These are phyloP conservation scores for Furcasterigmium furcatum DNA, from an alignment of 2,329 filamentous ascomycete genomes.

Conservation along the genomic window DNA sequence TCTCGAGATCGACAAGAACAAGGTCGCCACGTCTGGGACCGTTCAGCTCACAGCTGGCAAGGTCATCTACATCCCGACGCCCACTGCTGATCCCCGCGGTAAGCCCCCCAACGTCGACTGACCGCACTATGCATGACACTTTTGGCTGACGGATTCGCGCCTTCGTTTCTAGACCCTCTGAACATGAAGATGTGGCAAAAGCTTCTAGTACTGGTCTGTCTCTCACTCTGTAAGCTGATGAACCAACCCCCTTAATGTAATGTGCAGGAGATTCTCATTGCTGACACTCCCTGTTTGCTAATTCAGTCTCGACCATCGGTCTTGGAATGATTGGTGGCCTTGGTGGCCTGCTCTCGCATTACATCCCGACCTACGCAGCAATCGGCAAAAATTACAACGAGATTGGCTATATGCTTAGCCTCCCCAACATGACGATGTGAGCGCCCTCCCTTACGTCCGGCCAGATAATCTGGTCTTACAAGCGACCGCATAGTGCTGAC, in stretches of 20 bases:
- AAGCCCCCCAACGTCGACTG: too few species aligned
- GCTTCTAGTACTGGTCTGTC: background rate
- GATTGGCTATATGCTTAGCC: background rate
- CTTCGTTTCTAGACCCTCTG: background rate
- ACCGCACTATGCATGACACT: too few species aligned
- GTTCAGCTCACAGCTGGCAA: conserved; percentile 21
- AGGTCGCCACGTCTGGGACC: conserved; percentile 9
- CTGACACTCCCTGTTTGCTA: too few species aligned
- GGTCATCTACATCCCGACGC: conserved; percentile 26
- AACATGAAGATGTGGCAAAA: background rate
- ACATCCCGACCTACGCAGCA: background rate
- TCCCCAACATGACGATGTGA: background rate
- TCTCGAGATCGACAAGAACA: conserved; percentile 1
- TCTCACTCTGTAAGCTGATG: background rate
- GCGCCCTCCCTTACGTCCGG: background rate
- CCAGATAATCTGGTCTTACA: too few species aligned
- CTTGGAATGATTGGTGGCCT: background rate
- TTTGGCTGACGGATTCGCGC: too few species aligned
- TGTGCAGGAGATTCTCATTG: too few species aligned
- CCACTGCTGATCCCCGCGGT: conserved; percentile 25
- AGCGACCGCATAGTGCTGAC: background rate
- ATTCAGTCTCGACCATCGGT: background rate
- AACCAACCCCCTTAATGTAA: background rate
- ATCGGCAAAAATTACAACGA: background rate
- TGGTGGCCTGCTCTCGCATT: background rate